A percentile compares a stretch with the other conserved stretches of the same genome.
These are phyloP conservation scores for Globisporangium camurandrum DNA, from an alignment of 352 stramenopile genomes.

Conservation along the genomic window DNA sequence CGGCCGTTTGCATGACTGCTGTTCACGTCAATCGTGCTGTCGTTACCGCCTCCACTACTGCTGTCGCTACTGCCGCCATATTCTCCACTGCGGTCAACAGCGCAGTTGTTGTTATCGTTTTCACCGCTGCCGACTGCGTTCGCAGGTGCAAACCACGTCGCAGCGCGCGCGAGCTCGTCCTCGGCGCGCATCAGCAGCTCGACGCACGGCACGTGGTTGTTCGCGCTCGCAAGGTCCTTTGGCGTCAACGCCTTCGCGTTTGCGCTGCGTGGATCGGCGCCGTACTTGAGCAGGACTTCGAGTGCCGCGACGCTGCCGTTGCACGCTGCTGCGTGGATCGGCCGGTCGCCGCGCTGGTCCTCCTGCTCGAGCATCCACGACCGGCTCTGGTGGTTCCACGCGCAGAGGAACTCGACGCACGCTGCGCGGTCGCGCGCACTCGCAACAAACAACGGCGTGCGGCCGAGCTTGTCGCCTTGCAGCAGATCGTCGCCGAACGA, in stretches of 20 bases:
- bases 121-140: constrained; percentile 24
- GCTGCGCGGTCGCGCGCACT: constrained; percentile 40
- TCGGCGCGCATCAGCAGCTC: constrained; percentile 36
- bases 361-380: constrained; percentile 71
- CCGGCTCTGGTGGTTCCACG: constrained; percentile 52
- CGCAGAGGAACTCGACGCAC: constrained; percentile 53
- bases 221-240: constrained; percentile 33
- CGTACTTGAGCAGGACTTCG: constrained; percentile 38
- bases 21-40: constrained; percentile 5
- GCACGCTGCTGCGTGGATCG: constrained; percentile 54
- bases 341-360: constrained; percentile 39
- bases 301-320: constrained; percentile 42
- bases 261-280: constrained; percentile 31
- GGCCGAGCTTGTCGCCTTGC: constrained; percentile 55
- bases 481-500: constrained; percentile 52
- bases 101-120: constrained; percentile 10
- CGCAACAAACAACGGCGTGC: constrained; percentile 57
- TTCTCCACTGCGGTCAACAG: neutral
- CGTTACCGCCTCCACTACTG: constrained; percentile 9
- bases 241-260: constrained; percentile 49
- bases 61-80: constrained; percentile 1
- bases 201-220: constrained; percentile 39
- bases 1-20: constrained; percentile 4
- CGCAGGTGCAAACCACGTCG: constrained; percentile 45
- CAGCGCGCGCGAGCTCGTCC: constrained; percentile 24